These are phyloP conservation scores for Choanephora cucurbitarum DNA, from an alignment of 371 early-diverging fungal genomes.

Conservation along the genomic window DNA sequence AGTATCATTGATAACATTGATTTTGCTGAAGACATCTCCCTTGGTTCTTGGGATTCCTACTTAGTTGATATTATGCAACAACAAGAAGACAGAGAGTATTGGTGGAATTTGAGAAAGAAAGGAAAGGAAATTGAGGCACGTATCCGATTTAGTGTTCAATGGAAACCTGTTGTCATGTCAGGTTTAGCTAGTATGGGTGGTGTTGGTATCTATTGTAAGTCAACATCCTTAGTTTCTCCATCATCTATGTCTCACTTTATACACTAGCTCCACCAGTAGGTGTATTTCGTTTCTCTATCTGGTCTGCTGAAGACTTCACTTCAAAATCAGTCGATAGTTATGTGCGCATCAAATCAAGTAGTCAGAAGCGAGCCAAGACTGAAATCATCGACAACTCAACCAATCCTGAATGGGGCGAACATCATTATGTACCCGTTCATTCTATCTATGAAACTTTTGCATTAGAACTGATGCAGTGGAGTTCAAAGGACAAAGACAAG, in stretches of 20 bases:
- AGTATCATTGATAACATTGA: conserved; percentile 18
- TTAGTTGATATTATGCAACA: conserved; percentile 39
- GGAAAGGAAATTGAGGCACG: conserved; percentile 35
- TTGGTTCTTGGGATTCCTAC: conserved; percentile 47
- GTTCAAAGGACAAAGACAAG: conserved; percentile 64
- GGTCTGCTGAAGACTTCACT: conserved; percentile 73
- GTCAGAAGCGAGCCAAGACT: conserved; percentile 66
- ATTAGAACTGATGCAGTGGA: conserved; percentile 79
- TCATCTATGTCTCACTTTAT: not conserved
- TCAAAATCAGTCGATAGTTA: conserved; percentile 61
- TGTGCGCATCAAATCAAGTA: conserved; percentile 65
- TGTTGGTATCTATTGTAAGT: conserved; percentile 38
- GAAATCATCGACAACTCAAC: conserved; percentile 69
- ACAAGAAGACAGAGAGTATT: conserved; percentile 41
- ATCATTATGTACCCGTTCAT: conserved; percentile 71
- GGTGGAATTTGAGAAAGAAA: conserved; percentile 40
- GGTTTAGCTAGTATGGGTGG: conserved; percentile 41
- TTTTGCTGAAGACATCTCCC: conserved; percentile 26
- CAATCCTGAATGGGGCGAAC: conserved; percentile 89
- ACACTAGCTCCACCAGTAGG: conserved; percentile 69
- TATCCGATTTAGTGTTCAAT: conserved; percentile 50
- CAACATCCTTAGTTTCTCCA: not conserved
- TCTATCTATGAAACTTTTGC: conserved; percentile 65
- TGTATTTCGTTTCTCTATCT: conserved; percentile 73
- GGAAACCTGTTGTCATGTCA: conserved; percentile 59